A percentile compares a stretch with the other conserved stretches of the same genome.
Conservation (phyloP, 768 basidiomycete species). For the Suillus subaureus region DNA sequence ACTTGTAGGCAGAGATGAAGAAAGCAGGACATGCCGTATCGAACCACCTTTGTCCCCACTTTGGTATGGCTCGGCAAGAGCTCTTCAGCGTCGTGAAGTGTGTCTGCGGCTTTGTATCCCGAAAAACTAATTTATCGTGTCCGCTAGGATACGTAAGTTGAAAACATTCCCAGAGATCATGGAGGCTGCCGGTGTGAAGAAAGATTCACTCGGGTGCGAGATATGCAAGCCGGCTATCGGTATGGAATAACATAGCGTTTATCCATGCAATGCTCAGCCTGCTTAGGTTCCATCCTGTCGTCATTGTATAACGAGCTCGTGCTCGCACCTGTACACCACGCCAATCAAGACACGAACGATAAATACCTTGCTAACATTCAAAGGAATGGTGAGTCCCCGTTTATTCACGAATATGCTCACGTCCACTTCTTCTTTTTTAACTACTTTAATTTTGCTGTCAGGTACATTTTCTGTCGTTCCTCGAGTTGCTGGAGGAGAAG, state of each 20-base stretch:
- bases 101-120: constrained; percentile 9
- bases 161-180: constrained; percentile 58
- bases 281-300: constrained; percentile 42
- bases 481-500: constrained; percentile 70
- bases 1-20: constrained; percentile 60
- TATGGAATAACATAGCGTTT: constrained; percentile 14
- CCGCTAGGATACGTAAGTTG: constrained; percentile 56
- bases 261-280: background rate
- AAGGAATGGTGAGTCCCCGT: constrained; percentile 47
- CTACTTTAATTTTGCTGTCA: constrained; percentile 12
- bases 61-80: constrained; percentile 63
- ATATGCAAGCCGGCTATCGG: constrained; percentile 72
- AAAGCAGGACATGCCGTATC: constrained; percentile 60
- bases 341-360: constrained; percentile 76
- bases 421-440: background rate
- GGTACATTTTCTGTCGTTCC: constrained; percentile 74
- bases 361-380: constrained; percentile 73
- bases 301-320: constrained; percentile 65
- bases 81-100: constrained; percentile 64
- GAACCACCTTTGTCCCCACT: constrained; percentile 68
- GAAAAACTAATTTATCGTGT: background rate
- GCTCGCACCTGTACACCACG: constrained; percentile 61
- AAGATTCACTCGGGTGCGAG: constrained; percentile 65
- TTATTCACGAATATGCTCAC: background rate
- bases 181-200: constrained; percentile 46